Evolutionary conservation across 1,284 basidiomycete genomes (phyloP), one percentile per base, ranked within the genome.

Genomic region (Ceratobasidium sp.): DNA sequence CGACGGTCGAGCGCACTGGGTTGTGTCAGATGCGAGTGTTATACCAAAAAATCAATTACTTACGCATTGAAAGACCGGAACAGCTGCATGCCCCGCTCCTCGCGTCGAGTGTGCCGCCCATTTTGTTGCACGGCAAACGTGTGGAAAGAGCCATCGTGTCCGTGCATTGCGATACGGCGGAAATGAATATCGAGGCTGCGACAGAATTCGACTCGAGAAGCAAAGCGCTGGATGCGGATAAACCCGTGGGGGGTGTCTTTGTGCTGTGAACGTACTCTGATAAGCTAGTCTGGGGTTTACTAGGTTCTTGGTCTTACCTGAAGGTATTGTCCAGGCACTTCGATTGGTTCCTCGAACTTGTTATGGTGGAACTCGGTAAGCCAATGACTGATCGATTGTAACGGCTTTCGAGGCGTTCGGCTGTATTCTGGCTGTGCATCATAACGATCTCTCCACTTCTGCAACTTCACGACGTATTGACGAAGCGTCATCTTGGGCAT

Each of bases 261-360:
- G 79, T 97, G 92, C 92, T 96, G 75, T 12, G 0, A 48, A 21
- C 69, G 21, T 46, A 59, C 42, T 69, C 11, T 7, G 25, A 48
- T 23, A 3, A 46, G n/a, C n/a, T 21, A 9, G 18, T 36, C 5
- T 33, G 14, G 9, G 36, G 16, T 25, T 60, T n/a, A n/a, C n/a
- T 30, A n/a, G 14, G 5, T 12, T 3, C 38, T 44, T 28, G 25
- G 9, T 76, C 85, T 76, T 73, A 92, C 94, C 86, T 96, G 93
- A 0, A 96, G 92, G 78, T 99, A 99, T 81, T 99, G 97, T 9
- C 97, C 97, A 23, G 97, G 97, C 71, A 99, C 89, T 80, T 99
- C 97, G 63, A 99, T 94, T 46, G 69, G 69, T 76, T 99, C 97
- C 77, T 99, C 97, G 73, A 98, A 96, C 80, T 96, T 98, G 78